Percentiles rank a stretch among this genome's conserved stretches.
phyloP scores from a whole-genome alignment of 768 basidiomycete genomes.

The Trametes punicea region DNA sequence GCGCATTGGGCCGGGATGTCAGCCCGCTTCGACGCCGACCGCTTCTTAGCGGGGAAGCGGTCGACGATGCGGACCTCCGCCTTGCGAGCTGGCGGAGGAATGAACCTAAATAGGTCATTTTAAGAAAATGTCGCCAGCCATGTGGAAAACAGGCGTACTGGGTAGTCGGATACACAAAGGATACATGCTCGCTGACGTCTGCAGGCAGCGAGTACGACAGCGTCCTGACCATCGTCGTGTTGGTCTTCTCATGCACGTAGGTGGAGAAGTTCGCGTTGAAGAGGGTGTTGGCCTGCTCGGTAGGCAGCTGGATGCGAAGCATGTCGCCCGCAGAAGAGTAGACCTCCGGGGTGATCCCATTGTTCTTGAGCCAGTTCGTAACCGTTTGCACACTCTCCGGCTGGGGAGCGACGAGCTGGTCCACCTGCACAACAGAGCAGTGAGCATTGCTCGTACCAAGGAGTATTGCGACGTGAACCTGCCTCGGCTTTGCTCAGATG shows the following conservation, averaged over 20 bases:
- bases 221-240: conserved; percentile 32
- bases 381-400: conserved; percentile 26
- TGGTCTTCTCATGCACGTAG: conserved; percentile 32
- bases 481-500: conserved; percentile 18
- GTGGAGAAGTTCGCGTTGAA: conserved; percentile 34
- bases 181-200: conserved; percentile 29
- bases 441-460: not conserved
- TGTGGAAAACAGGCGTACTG: conserved; percentile 20
- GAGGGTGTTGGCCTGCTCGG: conserved; percentile 34
- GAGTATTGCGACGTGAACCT: not conserved
- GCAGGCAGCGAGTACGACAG: conserved; percentile 37
- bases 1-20: conserved; percentile 22
- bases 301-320: conserved; percentile 30
- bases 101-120: conserved; percentile 1
- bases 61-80: not conserved
- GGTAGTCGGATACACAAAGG: conserved; percentile 32
- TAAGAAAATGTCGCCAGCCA: not conserved
- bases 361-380: conserved; percentile 26
- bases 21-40: not conserved
- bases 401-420: conserved; percentile 24
- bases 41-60: not conserved
- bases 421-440: conserved; percentile 19
- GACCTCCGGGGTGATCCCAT: conserved; percentile 25
- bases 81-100: conserved; percentile 12
- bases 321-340: conserved; percentile 33